Evolutionary conservation across 2,329 filamentous ascomycete genomes (phyloP).

Genomic region (Xylaria sp.): DNA sequence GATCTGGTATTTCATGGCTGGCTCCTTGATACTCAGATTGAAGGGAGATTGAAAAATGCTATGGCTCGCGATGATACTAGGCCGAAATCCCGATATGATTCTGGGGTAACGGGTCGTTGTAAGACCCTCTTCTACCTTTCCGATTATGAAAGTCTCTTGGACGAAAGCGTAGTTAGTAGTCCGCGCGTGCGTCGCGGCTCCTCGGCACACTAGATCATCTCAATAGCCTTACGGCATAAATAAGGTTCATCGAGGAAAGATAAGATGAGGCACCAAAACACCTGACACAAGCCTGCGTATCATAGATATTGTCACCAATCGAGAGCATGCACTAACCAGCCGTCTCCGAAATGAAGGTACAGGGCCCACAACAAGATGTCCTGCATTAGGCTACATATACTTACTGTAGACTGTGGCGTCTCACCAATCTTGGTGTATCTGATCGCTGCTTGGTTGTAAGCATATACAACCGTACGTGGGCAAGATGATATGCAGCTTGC

Average conservation of each 20-base stretch:
- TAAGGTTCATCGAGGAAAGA: background rate
- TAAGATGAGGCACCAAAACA: background rate
- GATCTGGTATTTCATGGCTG: background rate
- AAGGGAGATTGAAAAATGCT: background rate
- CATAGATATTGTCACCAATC: conserved; percentile 2
- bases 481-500: background rate
- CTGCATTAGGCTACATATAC: conserved; percentile 15
- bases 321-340: conserved; percentile 10
- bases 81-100: background rate
- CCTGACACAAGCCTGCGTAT: conserved; percentile 13
- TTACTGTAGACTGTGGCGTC: background rate
- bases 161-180: background rate
- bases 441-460: background rate
- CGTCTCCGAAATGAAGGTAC: conserved; percentile 27
- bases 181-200: conserved; percentile 4
- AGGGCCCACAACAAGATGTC: conserved; percentile 21
- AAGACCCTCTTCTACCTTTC: background rate
- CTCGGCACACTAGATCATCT: background rate
- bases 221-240: conserved; percentile 1
- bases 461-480: background rate
- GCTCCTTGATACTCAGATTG: background rate
- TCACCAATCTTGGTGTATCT: background rate
- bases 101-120: background rate
- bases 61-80: background rate
- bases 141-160: background rate